These are phyloP conservation scores for Pisolithus tinctorius DNA, from an alignment of 768 basidiomycete genomes.

Conservation along the genomic window DNA sequence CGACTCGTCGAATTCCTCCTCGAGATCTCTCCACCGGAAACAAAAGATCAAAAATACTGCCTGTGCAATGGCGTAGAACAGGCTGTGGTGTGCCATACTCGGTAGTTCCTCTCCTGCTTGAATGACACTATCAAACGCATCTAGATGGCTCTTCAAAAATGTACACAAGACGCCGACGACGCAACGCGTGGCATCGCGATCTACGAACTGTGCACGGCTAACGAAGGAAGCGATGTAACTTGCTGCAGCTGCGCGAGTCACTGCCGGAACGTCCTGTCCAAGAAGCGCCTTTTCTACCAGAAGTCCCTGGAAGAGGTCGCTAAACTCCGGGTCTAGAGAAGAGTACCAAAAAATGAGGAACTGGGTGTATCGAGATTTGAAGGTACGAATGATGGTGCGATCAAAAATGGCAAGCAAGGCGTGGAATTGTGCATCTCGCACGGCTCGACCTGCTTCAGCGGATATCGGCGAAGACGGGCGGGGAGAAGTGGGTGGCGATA, in stretches of 20 bases:
- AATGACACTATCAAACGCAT: conserved; percentile 52
- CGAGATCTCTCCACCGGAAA: conserved; percentile 90
- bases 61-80: conserved; percentile 91
- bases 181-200: conserved; percentile 61
- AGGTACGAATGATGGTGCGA: conserved; percentile 87
- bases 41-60: conserved; percentile 96
- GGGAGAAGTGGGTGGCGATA: conserved; percentile 16
- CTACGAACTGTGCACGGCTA: conserved; percentile 82
- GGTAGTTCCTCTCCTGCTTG: conserved; percentile 29
- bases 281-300: conserved; percentile 90
- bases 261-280: conserved; percentile 45
- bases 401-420: conserved; percentile 91
- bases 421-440: conserved; percentile 65
- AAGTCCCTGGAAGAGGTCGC: conserved; percentile 90
- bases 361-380: conserved; percentile 95
- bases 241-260: conserved; percentile 87
- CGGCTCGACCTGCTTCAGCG: conserved; percentile 29
- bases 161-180: conserved; percentile 83
- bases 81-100: conserved; percentile 42
- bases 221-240: conserved; percentile 93
- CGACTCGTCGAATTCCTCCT: conserved; percentile 52
- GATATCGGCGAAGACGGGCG: conserved; percentile 20
- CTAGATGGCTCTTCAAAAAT: conserved; percentile 72
- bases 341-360: conserved; percentile 96
- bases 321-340: conserved; percentile 82